Evolutionary conservation across 495 filamentous ascomycete species (phyloP), one percentile per base, ranked within the genome.

Genomic region (Podospora bellae-mahoneyi): DNA sequence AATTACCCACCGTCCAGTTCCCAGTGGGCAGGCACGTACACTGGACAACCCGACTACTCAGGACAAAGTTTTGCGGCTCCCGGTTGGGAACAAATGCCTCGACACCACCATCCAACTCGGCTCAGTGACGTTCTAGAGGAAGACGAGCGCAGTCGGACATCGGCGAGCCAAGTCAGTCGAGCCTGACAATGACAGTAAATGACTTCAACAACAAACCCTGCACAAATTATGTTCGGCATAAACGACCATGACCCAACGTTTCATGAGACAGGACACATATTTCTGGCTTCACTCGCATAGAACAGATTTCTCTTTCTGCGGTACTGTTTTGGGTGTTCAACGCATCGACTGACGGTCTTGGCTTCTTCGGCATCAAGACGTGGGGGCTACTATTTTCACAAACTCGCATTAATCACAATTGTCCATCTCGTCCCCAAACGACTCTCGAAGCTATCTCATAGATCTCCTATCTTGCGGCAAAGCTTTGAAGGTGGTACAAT

Each of bases 81-180:
- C 0, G 90, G 88, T 9, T 97, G 93, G 94, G 92, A 95, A 64
- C 79, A 79, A 10, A 85, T 93, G 64, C 87, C 91, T n/a, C 84
- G 94, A 61, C 95, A 97, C 80, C 94, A 97, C 73, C 95, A 98
- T 79, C 94, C 94, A 0, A 97, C 94, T 3, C 83, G 95, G 64
- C 80, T 99, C 66, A 97, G 95, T 75, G 95, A 99, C 82, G 94
- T 99, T 13, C 84, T 95, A 10, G 95, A 99, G 69, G 88, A 88
- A 72, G 90, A 97, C 65, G 91, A 94, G 77, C 80, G 86, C 53
- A 90, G 90, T 67, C 80, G 85, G 5, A 86, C 85, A 3, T 85
- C 83, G 61, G 78, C 82, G 5, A 85, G 83, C 74, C 78, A 80
- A 70, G 74, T 82, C 56, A 83, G 81, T 70, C 80, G 81, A 28